These are phyloP conservation scores for Ehretia macrophylla DNA, from an alignment of 257 asterid genomes.

Conservation along the genomic window DNA sequence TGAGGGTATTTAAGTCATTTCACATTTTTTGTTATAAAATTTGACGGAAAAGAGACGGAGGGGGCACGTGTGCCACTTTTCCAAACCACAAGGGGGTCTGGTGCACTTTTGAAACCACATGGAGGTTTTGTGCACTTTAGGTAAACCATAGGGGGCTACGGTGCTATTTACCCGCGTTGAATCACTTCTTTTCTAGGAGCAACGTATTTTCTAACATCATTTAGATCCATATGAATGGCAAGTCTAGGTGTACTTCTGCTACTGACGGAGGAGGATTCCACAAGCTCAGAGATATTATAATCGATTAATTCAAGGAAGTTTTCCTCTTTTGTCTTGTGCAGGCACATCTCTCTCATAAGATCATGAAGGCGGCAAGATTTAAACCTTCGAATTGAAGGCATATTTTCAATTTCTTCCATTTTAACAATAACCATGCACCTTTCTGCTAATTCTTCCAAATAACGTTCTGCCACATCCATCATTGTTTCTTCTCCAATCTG, in stretches of 20 bases:
- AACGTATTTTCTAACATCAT: background rate
- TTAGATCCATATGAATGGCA: background rate
- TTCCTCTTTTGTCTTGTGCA: background rate
- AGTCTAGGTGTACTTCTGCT: background rate
- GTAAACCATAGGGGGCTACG: too few species aligned
- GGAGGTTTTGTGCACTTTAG: too few species aligned
- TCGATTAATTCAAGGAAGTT: background rate
- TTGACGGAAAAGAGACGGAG: too few species aligned
- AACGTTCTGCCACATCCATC: slow-evolving; percentile 9
- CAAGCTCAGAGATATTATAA: too few species aligned
- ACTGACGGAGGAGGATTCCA: background rate
- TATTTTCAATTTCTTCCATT: background rate
- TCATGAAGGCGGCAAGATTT: slow-evolving; percentile 8
- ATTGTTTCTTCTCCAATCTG: background rate
- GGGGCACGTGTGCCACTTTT: too few species aligned
- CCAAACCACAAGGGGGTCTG: too few species aligned
- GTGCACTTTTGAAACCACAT: too few species aligned
- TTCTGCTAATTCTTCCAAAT: slow-evolving; percentile 4
- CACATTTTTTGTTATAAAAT: too few species aligned
- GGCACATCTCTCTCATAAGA: slow-evolving; percentile 4
- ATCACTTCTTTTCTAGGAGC: background rate
- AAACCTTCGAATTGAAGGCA: background rate
- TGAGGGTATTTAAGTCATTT: too few species aligned
- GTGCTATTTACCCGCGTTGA: too few species aligned
- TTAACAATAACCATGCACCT: background rate